Conservation (phyloP, 345 rosid species). For the Lepidium africanum region DNA sequence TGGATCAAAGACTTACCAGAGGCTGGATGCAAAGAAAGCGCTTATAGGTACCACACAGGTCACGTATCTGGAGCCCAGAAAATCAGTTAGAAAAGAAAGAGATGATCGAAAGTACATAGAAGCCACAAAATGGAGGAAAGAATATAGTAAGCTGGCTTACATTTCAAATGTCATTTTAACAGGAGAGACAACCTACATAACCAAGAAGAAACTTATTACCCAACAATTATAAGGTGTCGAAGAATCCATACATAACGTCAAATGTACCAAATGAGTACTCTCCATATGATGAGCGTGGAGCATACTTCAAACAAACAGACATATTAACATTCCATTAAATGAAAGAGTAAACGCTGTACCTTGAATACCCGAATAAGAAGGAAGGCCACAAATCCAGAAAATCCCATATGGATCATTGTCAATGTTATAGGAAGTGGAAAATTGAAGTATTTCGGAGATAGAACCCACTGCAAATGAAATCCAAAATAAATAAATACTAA, state of each 20-base stretch:
- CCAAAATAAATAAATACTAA: not conserved
- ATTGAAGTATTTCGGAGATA: conserved; percentile 84
- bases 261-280: not conserved
- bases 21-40: conserved; percentile 96
- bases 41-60: conserved; percentile 91
- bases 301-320: not conserved
- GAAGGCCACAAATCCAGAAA: conserved; percentile 71
- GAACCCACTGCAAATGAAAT: conserved; percentile 75
- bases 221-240: not conserved
- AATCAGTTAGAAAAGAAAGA: conserved; percentile 11
- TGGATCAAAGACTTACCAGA: conserved; percentile 60
- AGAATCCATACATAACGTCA: not conserved
- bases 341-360: conserved; percentile 33
- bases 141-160: conserved; percentile 33
- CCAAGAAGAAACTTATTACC: conserved; percentile 6
- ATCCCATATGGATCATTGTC: conserved; percentile 94
- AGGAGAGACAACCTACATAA: conserved; percentile 78
- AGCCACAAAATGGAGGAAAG: not conserved
- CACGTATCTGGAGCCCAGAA: conserved; percentile 52
- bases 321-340: not conserved
- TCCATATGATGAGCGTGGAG: not conserved
- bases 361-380: conserved; percentile 86
- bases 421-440: conserved; percentile 87
- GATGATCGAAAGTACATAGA: not conserved
- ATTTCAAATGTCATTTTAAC: conserved; percentile 93